Evolutionary conservation across 176 grass and related monocot species (phyloP), one percentile per base, ranked within the genome.

Genomic region (Phragmites australis): DNA sequence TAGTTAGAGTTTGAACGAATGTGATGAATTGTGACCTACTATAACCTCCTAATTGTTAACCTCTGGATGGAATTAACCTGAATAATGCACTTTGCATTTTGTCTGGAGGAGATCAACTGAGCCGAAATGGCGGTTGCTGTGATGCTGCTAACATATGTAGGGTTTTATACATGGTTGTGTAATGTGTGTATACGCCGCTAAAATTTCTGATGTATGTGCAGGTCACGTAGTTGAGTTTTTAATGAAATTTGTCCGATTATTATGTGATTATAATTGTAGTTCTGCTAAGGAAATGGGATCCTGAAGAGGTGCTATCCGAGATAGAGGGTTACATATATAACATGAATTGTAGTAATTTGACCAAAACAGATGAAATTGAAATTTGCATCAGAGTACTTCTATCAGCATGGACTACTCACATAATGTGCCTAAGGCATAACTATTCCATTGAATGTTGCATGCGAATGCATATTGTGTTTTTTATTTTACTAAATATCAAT

Each of bases 361-460:
- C n/a, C 7, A 67, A 71, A 19, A 41, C n/a, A 31, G 12, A 42
- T 68, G 50, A 67, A 44, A 59, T 41, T 39, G 6, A 26, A 31
- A 68, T 52, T 27, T 55, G 47, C 56, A 32, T 68, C 49, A 26
- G 30, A 87, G 16, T 17, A 27, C 8, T 40, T 78, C 32, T 71
- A 60, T 29, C 52, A 66, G 46, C 16, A 29, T 6, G 18, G 11
- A 42, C 16, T 50, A 8, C 52, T 42, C 8, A 26, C 56, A 60
- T 14, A 40, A 26, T 51, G 19, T 62, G 17, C 62, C 23, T 30
- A 12, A 25, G 57, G 37, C 16, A 25, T 69, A 59, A 62, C 13
- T 60, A 50, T 76, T 60, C 45, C 45, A 65, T 82, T 6, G 26
- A 63, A 82, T 76, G 54, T 39, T 76, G 16, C 16, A 77, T 46